Base-by-base conservation (phyloP, 345 rosid species). In the Camelina hispida region DNA sequence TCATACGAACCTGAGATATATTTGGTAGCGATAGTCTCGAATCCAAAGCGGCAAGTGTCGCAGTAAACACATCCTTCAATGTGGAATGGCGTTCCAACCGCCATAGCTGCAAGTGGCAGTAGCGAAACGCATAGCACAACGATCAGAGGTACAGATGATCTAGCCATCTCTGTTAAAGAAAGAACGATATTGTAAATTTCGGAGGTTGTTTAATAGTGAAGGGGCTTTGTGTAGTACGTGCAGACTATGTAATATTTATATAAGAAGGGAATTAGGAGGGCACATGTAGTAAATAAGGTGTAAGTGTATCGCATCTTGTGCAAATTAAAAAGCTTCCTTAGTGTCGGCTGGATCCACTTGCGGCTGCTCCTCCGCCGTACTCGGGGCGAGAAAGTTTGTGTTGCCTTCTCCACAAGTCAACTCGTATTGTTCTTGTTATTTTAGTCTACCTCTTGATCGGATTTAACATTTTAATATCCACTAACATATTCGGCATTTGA, bases 41-140 rank as follows among this genome's bases (percentile, higher is more conserved):
- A 87, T 38, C 94, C 94, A 65, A 78, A 82, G 4, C 81, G 84
- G 76, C 94, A 87, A 37, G 91, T 87, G 73, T 90, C 90, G 44
- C 96, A 93, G 64, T 86, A 88, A 64, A 85, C 91, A 3, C n/a
- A 11, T 56, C 97, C 93, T 4, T 16, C 66, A 58, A 93, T 77
- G 12, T 53, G 38, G 68, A 89, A 89, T 14, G 88, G 82, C 42
- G 77, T 68, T 59, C 73, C 77, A 46, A 53, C 51, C 46, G 81
- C 81, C 53, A 43, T 52, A 18, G 74, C 81, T 46, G 62, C 64
- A 38, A 72, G 44, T 16, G 78, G 78, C 37, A 78, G 22, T 32
- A 78, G 22, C 44, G 9, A 47, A 28, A 57, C 47, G 56, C 62
- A 77, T 42, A 77, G 38, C 47, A 71, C 30, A 40, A n/a, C 62